Evolutionary conservation across 2,329 filamentous ascomycete species (phyloP), one percentile per base, ranked within the genome.

Genomic region (Neophaeococcomyces aloes): DNA sequence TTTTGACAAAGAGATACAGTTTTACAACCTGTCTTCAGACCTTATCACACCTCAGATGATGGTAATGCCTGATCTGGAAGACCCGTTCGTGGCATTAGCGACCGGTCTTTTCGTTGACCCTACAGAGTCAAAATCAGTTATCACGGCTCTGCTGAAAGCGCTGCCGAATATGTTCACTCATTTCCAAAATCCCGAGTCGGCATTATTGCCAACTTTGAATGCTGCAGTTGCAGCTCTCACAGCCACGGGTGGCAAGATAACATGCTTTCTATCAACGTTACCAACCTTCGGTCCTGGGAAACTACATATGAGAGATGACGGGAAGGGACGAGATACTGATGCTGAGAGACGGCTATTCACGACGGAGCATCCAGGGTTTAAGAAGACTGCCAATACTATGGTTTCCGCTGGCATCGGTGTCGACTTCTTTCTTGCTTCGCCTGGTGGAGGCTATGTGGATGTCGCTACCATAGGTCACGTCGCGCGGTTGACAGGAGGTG

Each of bases 41-140:
- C 70, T 95, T 32, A 82, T 91, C 44, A 80, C 87, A 65, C 86
- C 91, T 7, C 91, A 98, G 60, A 95, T 98, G 86, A 78, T 98
- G 71, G 88, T 98, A 39, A 94, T 98, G 86, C 85, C 91, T 3
- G 91, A 98, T 59, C 75, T 98, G 38, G 88, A 96, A 57, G 91
- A 98, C 53, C 91, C 91, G 0, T 98, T 98, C 61, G 79, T 96
- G 13, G 88, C 91, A 2, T 71, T 98, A 14, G 86, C 84, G 50
- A 84, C 94, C 46, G 88, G 89, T 13, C 72, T 98, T 7, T 96
- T 96, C 61, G 89, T 96, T 13, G 89, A 98, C 61, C 87, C 91
- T 1, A 81, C 87, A 55, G 86, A 94, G 61, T 91, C 86, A 35
- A 89, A 83, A 60, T 70, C 79, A 18, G 80, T 93, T 57, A 94